Evolutionary conservation across 1,284 basidiomycete species (phyloP), one percentile per base, ranked within the genome.

Genomic region (Phylloporus sp.): DNA sequence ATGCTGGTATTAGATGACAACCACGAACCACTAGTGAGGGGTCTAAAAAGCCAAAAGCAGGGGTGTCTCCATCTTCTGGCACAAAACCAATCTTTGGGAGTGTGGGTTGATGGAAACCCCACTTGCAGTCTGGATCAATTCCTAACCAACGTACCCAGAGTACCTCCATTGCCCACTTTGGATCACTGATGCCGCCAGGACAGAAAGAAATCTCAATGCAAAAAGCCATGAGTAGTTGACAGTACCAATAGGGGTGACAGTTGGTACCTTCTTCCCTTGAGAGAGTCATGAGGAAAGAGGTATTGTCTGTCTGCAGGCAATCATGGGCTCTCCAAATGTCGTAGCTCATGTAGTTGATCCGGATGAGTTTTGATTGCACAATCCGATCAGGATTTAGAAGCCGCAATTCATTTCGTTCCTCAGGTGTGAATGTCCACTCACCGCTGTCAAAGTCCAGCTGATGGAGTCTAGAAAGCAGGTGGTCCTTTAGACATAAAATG

Each of bases 111-210:
- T 39, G 27, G 37, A 64, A 5, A 2, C 45, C 47, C 56, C 45
- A 64, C 1, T 14, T 25, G 3, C 60, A 5, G 11, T 58, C 45
- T 7, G 45, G 62, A 5, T 56, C 56, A 0, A 56, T 41, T 6
- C 67, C 67, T 2, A 72, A 47, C 68, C 71, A 71, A 1, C 23
- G 47, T 8, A 71, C 56, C 63, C 66, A 71, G 1, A 71, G 32
- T 1, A 72, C 17, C 14, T 68, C 56, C 41, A 35, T 37, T 53
- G 63, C 72, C 23, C 53, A 19, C 25, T 14, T 25, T 12, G 49
- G 15, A 20, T 10, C 10, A 47, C 4, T 12, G n/a, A 25, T 20
- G 23, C 49, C 49, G 15, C 15, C n/a, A 27, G 5, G 49, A n/a
- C n/a, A 52, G 49, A 52, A 52, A n/a, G 4, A 15, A 20, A 52